Evolutionary conservation across 495 filamentous ascomycete species (phyloP).

Genomic region (Aspergillus homomorphus): DNA sequence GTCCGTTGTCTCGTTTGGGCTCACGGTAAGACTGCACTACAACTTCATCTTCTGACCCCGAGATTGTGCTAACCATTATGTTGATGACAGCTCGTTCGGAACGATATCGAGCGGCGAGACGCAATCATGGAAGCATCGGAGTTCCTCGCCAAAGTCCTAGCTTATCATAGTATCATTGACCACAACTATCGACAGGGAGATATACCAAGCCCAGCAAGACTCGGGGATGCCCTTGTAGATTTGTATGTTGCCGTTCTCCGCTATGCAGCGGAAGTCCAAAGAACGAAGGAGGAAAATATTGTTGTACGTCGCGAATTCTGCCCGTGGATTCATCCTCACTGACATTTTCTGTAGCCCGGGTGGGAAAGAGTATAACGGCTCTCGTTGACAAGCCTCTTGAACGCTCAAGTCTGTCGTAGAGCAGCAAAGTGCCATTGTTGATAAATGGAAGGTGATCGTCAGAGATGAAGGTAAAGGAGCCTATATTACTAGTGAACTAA

Average conservation of each 20-base stretch:
- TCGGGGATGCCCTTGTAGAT: neutral
- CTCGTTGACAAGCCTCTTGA: neutral
- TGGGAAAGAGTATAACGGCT: neutral
- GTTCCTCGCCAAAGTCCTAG: neutral
- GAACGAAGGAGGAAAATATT: neutral
- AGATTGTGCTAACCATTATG: neutral
- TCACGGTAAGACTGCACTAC: too few relatives aligned
- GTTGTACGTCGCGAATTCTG: too few relatives aligned
- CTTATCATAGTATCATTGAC: constrained; percentile 6
- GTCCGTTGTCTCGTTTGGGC: constrained; percentile 4
- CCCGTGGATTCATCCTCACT: too few relatives aligned
- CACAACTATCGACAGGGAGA: neutral
- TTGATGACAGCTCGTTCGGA: neutral
- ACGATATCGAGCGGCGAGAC: constrained; percentile 4
- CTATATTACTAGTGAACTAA: too few relatives aligned
- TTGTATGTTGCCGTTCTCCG: constrained; percentile 2
- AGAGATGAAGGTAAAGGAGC: neutral
- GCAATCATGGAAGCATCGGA: constrained; percentile 5
- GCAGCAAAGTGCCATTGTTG: neutral
- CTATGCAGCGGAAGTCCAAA: constrained; percentile 1
- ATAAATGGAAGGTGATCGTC: neutral
- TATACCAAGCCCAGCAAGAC: neutral
- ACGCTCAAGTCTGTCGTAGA: neutral
- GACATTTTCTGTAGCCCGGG: too few relatives aligned
- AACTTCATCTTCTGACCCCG: too few relatives aligned